Percentiles rank a stretch among this genome's conserved stretches.
Conservation (phyloP, 2,329 filamentous ascomycete species). For the Rutstroemia sp. region DNA sequence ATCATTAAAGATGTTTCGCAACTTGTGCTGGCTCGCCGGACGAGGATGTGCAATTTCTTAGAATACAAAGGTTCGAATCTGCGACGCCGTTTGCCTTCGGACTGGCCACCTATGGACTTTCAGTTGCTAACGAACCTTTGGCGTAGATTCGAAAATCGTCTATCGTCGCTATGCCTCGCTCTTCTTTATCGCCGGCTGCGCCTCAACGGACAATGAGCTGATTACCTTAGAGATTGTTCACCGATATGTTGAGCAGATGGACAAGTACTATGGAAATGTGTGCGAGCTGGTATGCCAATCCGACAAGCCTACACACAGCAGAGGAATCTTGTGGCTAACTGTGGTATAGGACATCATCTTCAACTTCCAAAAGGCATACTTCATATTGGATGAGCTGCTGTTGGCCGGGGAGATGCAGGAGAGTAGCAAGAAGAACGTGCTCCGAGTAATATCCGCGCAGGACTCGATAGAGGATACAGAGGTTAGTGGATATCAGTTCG, state of each 20-base stretch:
- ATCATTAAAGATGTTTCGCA: conserved; percentile 99
- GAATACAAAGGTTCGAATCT: conserved; percentile 81
- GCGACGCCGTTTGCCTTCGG: too few species aligned
- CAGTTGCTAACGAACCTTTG: conserved; percentile 17
- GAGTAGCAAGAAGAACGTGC: conserved; percentile 98
- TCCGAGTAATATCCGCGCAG: conserved; percentile 93
- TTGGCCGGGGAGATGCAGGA: conserved; percentile 96
- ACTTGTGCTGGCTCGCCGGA: conserved; percentile 88
- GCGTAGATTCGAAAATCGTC: conserved; percentile 88
- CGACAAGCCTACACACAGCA: background rate
- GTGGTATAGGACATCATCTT: conserved; percentile 57
- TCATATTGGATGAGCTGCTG: conserved; percentile 93
- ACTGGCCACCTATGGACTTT: too few species aligned
- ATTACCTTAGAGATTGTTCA: conserved; percentile 98
- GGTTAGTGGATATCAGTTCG: conserved; percentile 47
- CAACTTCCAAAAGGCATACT: conserved; percentile 99
- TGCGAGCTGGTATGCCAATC: conserved; percentile 62
- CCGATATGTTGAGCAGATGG: conserved; percentile 99
- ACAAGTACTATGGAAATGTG: conserved; percentile 99
- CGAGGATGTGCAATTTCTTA: conserved; percentile 99
- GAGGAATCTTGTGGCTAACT: background rate
- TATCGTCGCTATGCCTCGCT: conserved; percentile 98
- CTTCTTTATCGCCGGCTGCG: conserved; percentile 97
- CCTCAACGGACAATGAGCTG: conserved; percentile 95
- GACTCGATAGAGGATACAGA: conserved; percentile 98